These are phyloP conservation scores for Colletotrichum tamarilloi DNA, from an alignment of 2,329 filamentous ascomycete species.

Conservation along the genomic window DNA sequence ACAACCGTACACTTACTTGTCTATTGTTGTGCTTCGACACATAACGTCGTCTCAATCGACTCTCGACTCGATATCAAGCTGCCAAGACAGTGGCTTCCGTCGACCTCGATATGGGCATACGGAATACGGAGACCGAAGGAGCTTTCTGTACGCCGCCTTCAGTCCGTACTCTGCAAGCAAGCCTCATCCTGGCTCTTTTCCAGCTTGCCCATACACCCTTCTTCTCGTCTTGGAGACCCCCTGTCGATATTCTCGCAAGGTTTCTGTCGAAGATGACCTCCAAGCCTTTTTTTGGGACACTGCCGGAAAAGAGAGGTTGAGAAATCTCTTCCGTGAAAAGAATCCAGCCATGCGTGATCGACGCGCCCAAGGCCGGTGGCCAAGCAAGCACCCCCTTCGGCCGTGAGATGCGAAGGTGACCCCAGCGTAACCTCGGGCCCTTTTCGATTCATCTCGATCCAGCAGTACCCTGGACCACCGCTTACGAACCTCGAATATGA, in stretches of 20 bases:
- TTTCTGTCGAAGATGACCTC: slow-evolving; percentile 23
- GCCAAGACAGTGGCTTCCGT: slow-evolving; percentile 34
- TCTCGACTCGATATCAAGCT: slow-evolving; percentile 6
- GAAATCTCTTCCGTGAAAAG: background rate
- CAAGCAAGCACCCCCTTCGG: slow-evolving; percentile 10
- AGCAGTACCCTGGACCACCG: slow-evolving; percentile 15
- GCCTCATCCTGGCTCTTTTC: background rate
- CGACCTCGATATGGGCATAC: slow-evolving; percentile 21
- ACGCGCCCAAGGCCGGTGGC: slow-evolving; percentile 21
- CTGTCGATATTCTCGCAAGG: slow-evolving; percentile 14
- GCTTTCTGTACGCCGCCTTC: slow-evolving; percentile 8
- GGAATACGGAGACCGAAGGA: slow-evolving; percentile 2
- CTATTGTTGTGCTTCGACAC: slow-evolving; percentile 25
- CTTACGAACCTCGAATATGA: slow-evolving; percentile 20
- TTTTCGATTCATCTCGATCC: slow-evolving; percentile 33
- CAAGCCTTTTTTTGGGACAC: slow-evolving; percentile 14
- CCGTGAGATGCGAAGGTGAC: slow-evolving; percentile 24
- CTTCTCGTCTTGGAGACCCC: background rate
- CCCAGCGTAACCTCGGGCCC: slow-evolving; percentile 6
- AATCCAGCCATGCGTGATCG: slow-evolving; percentile 19
- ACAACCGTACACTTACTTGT: background rate
- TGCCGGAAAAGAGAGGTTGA: background rate
- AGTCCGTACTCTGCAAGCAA: slow-evolving; percentile 18
- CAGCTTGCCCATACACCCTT: slow-evolving; percentile 2
- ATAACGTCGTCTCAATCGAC: slow-evolving; percentile 25